Percentiles rank a stretch among this genome's conserved stretches.
These are phyloP conservation scores for Vitis vinifera DNA, from an alignment of 164 flowering plant species.

Conservation along the genomic window ASM3070453v1 NC_081805.1:6630001-6630500, in stretches of 20 bases:
- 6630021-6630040: conserved; percentile 66
- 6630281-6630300: conserved; percentile 72
- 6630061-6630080: conserved; percentile 45
- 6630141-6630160: conserved; percentile 72
- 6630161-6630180: conserved; percentile 78
- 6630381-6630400: conserved; percentile 91
- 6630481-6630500: neutral
- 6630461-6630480: neutral
- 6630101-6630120: conserved; percentile 67
- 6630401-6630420: conserved; percentile 51
- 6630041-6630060: conserved; percentile 47
- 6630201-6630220: conserved; percentile 86
- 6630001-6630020: conserved; percentile 73
- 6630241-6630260: conserved; percentile 66
- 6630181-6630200: conserved; percentile 79
- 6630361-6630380: conserved; percentile 87
- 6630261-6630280: conserved; percentile 80
- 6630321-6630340: conserved; percentile 95
- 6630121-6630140: conserved; percentile 56
- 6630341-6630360: conserved; percentile 77
- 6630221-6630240: conserved; percentile 64
- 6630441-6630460: neutral
- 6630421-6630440: neutral
- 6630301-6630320: conserved; percentile 79
- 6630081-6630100: conserved; percentile 75